phyloP scores from a whole-genome alignment of 1,284 basidiomycete genomes.

The Wallemia ichthyophaga region DNA sequence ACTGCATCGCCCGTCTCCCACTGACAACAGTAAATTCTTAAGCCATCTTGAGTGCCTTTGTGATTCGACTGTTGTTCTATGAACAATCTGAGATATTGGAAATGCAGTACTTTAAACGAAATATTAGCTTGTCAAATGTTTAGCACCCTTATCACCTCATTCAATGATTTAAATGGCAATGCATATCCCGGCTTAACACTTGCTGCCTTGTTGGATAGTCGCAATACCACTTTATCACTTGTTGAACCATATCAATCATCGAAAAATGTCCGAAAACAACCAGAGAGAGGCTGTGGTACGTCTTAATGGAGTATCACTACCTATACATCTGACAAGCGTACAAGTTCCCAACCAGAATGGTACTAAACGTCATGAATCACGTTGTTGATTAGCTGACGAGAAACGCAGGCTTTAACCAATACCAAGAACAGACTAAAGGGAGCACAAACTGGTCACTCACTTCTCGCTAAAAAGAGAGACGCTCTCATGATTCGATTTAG shows the following conservation, averaged over 20 bases:
- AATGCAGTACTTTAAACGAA: no score
- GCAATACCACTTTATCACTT: background rate
- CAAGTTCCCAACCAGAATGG: background rate
- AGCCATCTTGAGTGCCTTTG: no score
- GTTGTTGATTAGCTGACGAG: background rate
- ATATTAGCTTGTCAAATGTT: no score
- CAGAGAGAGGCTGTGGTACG: background rate
- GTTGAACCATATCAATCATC: background rate
- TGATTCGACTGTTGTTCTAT: no score
- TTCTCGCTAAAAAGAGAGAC: constrained; percentile 91
- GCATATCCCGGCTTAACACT: no score
- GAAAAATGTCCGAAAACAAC: background rate
- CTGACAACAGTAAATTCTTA: no score
- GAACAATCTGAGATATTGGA: no score
- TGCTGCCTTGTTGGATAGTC: no score
- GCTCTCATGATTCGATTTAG: constrained; percentile 77
- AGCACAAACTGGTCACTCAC: constrained; percentile 85
- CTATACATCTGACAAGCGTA: background rate
- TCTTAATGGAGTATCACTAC: background rate
- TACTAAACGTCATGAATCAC: background rate
- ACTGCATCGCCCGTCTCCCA: no score
- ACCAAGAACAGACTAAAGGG: constrained; percentile 82
- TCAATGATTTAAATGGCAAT: no score
- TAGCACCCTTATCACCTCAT: no score
- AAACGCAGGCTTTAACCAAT: constrained; percentile 44